Conservation (phyloP, 1,284 basidiomycete species). For the Tilletia caries region DNA sequence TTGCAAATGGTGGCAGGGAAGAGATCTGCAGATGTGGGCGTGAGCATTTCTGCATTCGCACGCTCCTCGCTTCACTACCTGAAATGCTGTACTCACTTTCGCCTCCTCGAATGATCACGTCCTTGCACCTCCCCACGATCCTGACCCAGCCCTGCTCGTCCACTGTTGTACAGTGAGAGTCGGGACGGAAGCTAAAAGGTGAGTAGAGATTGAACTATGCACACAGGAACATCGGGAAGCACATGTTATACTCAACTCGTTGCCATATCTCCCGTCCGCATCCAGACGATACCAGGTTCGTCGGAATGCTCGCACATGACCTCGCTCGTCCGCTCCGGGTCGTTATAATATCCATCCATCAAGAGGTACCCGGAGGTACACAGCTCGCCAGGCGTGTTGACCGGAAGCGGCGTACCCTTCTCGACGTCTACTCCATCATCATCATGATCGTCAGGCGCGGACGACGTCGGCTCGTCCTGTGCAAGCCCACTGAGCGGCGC, state of each 20-base stretch:
- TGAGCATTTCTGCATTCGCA: no score
- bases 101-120: slow-evolving; percentile 82
- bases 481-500: slow-evolving; percentile 46
- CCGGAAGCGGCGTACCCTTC: slow-evolving; percentile 39
- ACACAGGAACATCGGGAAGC: no score
- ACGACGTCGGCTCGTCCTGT: not conserved
- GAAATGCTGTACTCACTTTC: slow-evolving; percentile 61
- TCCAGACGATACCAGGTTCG: slow-evolving; percentile 64
- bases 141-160: slow-evolving; percentile 76
- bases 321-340: slow-evolving; percentile 66
- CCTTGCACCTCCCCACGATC: slow-evolving; percentile 68
- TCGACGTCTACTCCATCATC: slow-evolving; percentile 58
- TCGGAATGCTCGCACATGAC: slow-evolving; percentile 62
- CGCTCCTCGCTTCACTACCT: no score
- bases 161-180: no score
- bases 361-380: slow-evolving; percentile 71
- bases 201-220: no score
- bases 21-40: slow-evolving; percentile 52
- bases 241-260: slow-evolving; percentile 56
- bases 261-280: slow-evolving; percentile 79
- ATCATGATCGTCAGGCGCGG: slow-evolving; percentile 64
- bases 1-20: slow-evolving; percentile 84
- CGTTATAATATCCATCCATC: slow-evolving; percentile 78
- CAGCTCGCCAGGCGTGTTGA: slow-evolving; percentile 65
- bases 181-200: no score